These are phyloP conservation scores for Vigna unguiculata DNA, from an alignment of 306 rosid genomes.

Conservation along the genomic window DNA sequence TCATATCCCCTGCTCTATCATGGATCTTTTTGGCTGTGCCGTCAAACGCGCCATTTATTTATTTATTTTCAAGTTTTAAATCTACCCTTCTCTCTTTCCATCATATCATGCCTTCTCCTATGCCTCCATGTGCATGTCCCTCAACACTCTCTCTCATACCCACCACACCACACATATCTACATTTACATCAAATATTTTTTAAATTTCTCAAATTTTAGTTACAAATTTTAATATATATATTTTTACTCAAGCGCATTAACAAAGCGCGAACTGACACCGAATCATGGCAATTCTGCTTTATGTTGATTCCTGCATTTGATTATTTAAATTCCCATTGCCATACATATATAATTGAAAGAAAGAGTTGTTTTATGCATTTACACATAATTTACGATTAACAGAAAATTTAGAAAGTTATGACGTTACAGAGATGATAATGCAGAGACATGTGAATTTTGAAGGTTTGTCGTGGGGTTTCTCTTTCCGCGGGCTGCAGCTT, in stretches of 20 bases:
- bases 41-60: slow-evolving; percentile 44
- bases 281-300: background rate
- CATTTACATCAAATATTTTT: background rate
- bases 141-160: slow-evolving; percentile 32
- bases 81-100: slow-evolving; percentile 20
- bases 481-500: slow-evolving; percentile 48
- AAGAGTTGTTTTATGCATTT: background rate
- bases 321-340: slow-evolving; percentile 1
- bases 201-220: too few species aligned
- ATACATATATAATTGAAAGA: too few species aligned
- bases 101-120: slow-evolving; percentile 24
- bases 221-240: too few species aligned
- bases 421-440: slow-evolving; percentile 30
- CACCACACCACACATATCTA: slow-evolving; percentile 42
- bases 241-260: background rate
- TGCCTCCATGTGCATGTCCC: slow-evolving; percentile 52
- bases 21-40: slow-evolving; percentile 49
- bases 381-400: background rate
- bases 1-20: slow-evolving; percentile 29
- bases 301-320: slow-evolving; percentile 5
- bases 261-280: background rate
- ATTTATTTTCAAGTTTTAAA: background rate
- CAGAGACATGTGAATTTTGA: slow-evolving; percentile 43
- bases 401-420: slow-evolving; percentile 26
- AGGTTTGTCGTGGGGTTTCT: slow-evolving; percentile 28